phyloP scores from a whole-genome alignment of 2,329 filamentous ascomycete species.

The Rhexocercosporidium sp. region DNA sequence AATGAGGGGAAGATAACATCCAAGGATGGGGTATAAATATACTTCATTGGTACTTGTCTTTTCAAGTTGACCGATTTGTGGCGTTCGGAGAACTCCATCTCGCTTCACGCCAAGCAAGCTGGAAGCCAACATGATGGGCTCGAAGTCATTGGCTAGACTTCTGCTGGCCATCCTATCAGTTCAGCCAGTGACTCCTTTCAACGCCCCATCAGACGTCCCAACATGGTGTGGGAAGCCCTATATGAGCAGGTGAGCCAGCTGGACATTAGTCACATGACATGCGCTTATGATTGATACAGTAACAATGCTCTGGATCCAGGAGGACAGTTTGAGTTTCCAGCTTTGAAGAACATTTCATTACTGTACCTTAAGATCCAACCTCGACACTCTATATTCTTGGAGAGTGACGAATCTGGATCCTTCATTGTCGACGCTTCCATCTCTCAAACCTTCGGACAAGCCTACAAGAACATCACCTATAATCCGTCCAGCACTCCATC shows the following conservation, averaged over 20 bases:
- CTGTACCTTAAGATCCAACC: slow-evolving; percentile 52
- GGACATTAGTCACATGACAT: neutral
- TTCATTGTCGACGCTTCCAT: slow-evolving; percentile 51
- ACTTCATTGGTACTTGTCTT: neutral
- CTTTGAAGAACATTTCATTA: slow-evolving; percentile 43
- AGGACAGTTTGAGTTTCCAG: slow-evolving; percentile 51
- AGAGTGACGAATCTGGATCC: slow-evolving; percentile 45
- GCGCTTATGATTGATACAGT: slow-evolving; percentile 35
- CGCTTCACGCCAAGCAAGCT: neutral
- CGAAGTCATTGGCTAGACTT: slow-evolving; percentile 3
- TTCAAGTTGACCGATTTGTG: neutral
- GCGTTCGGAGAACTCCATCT: neutral
- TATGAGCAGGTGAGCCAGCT: slow-evolving; percentile 44
- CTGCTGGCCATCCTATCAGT: slow-evolving; percentile 9
- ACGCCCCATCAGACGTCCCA: slow-evolving; percentile 31
- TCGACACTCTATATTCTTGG: slow-evolving; percentile 53
- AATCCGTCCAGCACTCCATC: slow-evolving; percentile 23
- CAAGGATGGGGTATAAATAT: slow-evolving; percentile 8
- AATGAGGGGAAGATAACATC: slow-evolving; percentile 10
- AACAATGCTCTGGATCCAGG: slow-evolving; percentile 54
- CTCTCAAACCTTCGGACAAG: slow-evolving; percentile 46
- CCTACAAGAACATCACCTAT: slow-evolving; percentile 38
- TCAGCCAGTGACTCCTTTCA: slow-evolving; percentile 26
- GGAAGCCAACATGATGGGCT: slow-evolving; percentile 11
- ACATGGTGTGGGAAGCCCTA: slow-evolving; percentile 53